Evolutionary conservation across 2,329 filamentous ascomycete species (phyloP).

Genomic region (Colletotrichum sp.): DNA sequence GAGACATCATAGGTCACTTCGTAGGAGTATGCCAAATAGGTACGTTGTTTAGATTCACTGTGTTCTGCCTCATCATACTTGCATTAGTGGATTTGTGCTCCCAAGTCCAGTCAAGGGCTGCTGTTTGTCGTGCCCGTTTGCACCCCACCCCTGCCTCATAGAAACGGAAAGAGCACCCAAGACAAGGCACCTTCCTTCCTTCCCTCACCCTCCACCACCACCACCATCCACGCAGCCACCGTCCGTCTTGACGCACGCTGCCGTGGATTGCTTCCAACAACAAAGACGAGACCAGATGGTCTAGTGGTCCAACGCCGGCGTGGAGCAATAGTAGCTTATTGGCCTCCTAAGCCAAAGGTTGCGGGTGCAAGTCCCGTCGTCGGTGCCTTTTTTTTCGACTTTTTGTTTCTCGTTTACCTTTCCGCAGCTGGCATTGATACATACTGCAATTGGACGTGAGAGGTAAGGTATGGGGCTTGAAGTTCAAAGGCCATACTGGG

Average conservation of each 20-base stretch:
- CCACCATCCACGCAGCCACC: background rate
- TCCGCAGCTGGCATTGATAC: background rate
- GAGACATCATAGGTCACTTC: no score
- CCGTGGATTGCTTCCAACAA: background rate
- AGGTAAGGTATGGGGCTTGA: background rate
- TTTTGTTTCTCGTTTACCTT: background rate
- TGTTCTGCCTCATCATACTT: no score
- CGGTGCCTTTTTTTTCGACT: background rate
- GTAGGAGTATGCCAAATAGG: no score
- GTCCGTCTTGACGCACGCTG: background rate
- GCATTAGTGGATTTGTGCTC: no score
- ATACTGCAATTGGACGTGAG: background rate
- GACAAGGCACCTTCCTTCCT: background rate
- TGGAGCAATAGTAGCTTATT: constrained; percentile 23
- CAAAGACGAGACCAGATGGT: background rate
- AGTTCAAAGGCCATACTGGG: background rate
- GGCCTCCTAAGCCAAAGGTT: constrained; percentile 23
- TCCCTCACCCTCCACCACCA: background rate
- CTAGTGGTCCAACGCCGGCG: constrained; percentile 11
- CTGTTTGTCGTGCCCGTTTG: background rate
- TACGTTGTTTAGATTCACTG: no score
- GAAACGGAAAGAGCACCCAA: background rate
- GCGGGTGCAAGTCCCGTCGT: constrained; percentile 21
- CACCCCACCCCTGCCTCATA: background rate
- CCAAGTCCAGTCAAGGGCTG: no score